Percentiles rank a stretch among this genome's conserved stretches.
Evolutionary conservation across 441 rosid genomes (phyloP).

Genomic region (Melastoma candidum): DNA sequence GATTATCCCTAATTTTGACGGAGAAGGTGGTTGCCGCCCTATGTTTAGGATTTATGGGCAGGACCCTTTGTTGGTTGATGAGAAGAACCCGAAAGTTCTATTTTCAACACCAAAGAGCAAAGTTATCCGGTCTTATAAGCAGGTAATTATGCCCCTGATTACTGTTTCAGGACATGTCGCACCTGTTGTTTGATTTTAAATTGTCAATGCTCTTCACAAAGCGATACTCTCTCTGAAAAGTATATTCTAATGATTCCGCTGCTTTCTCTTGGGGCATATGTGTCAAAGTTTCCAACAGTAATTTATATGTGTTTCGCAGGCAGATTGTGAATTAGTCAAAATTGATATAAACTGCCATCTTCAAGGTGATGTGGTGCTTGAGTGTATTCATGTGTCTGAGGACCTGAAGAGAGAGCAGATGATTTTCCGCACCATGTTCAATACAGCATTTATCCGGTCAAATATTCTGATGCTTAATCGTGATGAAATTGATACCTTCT

Average conservation of each 20-base stretch:
- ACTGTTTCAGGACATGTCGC: no score
- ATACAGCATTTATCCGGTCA: slow-evolving; percentile 90
- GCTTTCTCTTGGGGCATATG: not conserved
- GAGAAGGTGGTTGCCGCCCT: slow-evolving; percentile 78
- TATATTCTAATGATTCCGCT: no score
- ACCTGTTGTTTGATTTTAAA: not conserved
- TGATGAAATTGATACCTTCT: slow-evolving; percentile 78
- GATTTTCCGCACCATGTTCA: slow-evolving; percentile 83
- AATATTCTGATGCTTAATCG: slow-evolving; percentile 88
- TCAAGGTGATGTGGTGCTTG: slow-evolving; percentile 88
- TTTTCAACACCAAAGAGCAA: slow-evolving; percentile 62
- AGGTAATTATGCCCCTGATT: slow-evolving; percentile 31
- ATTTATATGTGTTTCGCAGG: slow-evolving; percentile 34
- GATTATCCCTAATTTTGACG: slow-evolving; percentile 60
- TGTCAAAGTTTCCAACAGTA: slow-evolving; percentile 1
- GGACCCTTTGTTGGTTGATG: slow-evolving; percentile 49
- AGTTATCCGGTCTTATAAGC: slow-evolving; percentile 55
- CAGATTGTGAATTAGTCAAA: slow-evolving; percentile 76
- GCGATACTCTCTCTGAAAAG: no score
- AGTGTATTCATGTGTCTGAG: slow-evolving; percentile 69
- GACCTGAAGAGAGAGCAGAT: slow-evolving; percentile 70
- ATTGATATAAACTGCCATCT: slow-evolving; percentile 78
- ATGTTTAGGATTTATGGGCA: slow-evolving; percentile 81
- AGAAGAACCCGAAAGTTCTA: slow-evolving; percentile 41
- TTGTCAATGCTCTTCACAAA: no score